These are phyloP conservation scores for Acanthamoeba triangularis DNA, from an alignment of 208 protist genomes.

Conservation along the genomic window DNA sequence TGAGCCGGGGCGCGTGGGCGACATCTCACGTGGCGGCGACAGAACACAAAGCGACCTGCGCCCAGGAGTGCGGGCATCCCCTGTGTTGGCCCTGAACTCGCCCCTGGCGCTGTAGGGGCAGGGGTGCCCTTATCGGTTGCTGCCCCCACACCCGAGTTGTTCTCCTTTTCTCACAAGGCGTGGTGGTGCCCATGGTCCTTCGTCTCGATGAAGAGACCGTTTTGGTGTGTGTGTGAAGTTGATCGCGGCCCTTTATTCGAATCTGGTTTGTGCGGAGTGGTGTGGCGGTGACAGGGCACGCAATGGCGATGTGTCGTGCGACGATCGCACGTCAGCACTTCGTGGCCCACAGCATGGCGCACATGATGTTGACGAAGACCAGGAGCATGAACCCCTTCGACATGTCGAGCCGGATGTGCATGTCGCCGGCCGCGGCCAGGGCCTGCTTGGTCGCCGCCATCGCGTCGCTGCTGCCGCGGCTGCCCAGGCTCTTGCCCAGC, in stretches of 20 bases:
- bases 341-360: conserved; percentile 17
- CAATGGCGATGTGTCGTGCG: too few relatives aligned
- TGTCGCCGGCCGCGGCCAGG: background rate
- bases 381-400: conserved; percentile 58
- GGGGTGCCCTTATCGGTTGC: background rate
- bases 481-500: conserved; percentile 1
- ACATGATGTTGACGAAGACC: conserved; percentile 42
- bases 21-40: background rate
- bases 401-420: conserved; percentile 43
- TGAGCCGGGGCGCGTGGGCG: too few relatives aligned
- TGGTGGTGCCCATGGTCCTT: background rate
- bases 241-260: background rate
- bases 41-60: background rate
- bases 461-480: conserved; percentile 2
- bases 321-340: background rate
- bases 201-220: background rate
- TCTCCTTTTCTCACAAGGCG: background rate
- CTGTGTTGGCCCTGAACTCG: too few relatives aligned
- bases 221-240: background rate
- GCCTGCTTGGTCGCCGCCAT: conserved; percentile 34
- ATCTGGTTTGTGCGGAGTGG: background rate
- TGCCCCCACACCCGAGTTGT: background rate
- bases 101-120: background rate
- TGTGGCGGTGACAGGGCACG: background rate
- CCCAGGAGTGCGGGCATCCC: too few relatives aligned